Evolutionary conservation across 148 eudicot genomes (phyloP).

Genomic region (Talinum fruticosum): DNA sequence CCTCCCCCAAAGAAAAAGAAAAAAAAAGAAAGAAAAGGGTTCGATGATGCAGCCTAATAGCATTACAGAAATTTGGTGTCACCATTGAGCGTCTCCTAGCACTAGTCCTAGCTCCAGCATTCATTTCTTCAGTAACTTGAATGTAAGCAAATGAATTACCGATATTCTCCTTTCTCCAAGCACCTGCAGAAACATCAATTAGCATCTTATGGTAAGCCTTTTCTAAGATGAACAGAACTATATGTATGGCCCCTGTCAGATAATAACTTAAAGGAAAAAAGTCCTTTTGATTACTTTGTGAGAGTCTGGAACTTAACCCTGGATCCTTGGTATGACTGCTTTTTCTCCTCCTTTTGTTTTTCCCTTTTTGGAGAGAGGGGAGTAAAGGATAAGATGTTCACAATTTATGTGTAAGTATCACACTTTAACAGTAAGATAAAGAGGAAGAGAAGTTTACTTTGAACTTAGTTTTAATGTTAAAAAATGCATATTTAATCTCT

Average conservation of each 20-base stretch:
- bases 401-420: too few relatives aligned
- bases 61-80: too few relatives aligned
- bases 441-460: not conserved
- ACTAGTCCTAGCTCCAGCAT: not conserved
- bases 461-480: not conserved
- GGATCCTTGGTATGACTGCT: not conserved
- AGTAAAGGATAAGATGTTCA: too few relatives aligned
- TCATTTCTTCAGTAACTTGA: too few relatives aligned
- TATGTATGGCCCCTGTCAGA: not conserved
- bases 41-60: not conserved
- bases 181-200: not conserved
- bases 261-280: not conserved
- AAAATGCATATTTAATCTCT: not conserved
- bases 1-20: too few relatives aligned
- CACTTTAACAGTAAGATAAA: not conserved
- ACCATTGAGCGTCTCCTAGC: not conserved
- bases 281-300: not conserved
- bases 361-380: not conserved
- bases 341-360: too few relatives aligned
- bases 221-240: not conserved
- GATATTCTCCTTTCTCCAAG: not conserved
- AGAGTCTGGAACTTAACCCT: not conserved
- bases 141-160: too few relatives aligned
- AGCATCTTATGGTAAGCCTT: not conserved
- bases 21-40: not conserved